phyloP scores from a whole-genome alignment of 306 rosid species.

The Cucurbita moschata region DNA sequence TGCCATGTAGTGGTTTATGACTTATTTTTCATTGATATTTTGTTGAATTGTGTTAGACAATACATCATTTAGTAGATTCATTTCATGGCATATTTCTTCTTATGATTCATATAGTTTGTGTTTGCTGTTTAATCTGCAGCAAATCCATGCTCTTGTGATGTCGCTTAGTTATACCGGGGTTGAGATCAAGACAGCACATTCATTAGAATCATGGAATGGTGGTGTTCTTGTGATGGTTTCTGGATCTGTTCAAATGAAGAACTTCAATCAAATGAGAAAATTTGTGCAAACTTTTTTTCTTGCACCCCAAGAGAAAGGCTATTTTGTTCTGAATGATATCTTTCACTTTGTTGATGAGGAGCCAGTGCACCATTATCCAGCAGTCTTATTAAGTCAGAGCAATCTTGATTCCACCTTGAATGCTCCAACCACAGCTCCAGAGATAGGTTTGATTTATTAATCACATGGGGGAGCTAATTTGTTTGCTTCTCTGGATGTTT shows the following conservation, averaged over 20 bases:
- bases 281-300: conserved; percentile 91
- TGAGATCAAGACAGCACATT: conserved; percentile 76
- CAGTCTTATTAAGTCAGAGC: conserved; percentile 61
- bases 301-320: conserved; percentile 94
- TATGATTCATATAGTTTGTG: neutral
- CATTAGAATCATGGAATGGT: conserved; percentile 88
- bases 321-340: conserved; percentile 75
- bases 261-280: conserved; percentile 51
- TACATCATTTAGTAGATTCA: neutral
- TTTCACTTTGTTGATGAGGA: conserved; percentile 82
- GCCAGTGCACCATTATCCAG: conserved; percentile 51
- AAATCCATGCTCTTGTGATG: conserved; percentile 83
- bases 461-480: neutral
- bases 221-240: conserved; percentile 93
- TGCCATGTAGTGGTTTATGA: neutral
- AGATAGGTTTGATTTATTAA: conserved; percentile 38
- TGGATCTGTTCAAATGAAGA: conserved; percentile 69
- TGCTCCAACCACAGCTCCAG: conserved; percentile 32
- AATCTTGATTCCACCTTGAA: conserved; percentile 43
- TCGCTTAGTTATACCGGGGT: conserved; percentile 63
- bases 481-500: neutral
- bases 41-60: neutral
- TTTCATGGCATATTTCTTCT: neutral
- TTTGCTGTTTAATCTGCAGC: conserved; percentile 40
- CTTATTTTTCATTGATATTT: neutral